Evolutionary conservation across 2,329 filamentous ascomycete species (phyloP).

Genomic region (Beauveria sp.): DNA sequence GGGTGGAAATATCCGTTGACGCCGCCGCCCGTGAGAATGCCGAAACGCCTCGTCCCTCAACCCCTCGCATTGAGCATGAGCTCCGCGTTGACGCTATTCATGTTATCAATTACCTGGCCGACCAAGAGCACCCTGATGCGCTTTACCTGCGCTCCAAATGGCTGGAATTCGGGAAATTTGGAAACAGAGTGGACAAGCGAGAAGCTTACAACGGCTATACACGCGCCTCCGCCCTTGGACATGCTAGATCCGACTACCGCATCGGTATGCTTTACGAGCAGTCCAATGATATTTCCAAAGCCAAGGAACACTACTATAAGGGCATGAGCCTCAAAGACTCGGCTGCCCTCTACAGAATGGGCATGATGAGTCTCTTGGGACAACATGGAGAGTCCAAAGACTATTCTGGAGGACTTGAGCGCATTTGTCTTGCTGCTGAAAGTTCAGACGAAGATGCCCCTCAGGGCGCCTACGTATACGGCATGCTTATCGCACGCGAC

Average conservation of each 20-base stretch:
- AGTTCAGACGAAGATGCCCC: constrained; percentile 93
- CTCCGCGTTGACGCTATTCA: constrained; percentile 82
- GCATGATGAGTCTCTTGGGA: constrained; percentile 95
- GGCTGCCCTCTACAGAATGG: constrained; percentile 76
- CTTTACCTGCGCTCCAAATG: constrained; percentile 94
- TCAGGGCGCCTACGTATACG: constrained; percentile 90
- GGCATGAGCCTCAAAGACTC: constrained; percentile 79
- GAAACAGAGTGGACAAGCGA: constrained; percentile 82
- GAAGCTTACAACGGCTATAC: constrained; percentile 87
- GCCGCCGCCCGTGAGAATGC: constrained; percentile 59
- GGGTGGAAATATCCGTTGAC: constrained; percentile 77
- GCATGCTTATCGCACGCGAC: constrained; percentile 87
- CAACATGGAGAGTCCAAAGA: constrained; percentile 88
- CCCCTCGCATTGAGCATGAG: constrained; percentile 83
- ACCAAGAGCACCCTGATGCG: constrained; percentile 87
- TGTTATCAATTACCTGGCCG: constrained; percentile 81
- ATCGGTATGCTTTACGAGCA: constrained; percentile 98
- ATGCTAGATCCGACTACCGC: constrained; percentile 84
- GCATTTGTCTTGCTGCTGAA: constrained; percentile 77
- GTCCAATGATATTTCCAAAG: constrained; percentile 85
- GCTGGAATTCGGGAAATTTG: constrained; percentile 97
- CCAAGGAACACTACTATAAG: constrained; percentile 80
- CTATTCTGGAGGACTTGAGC: constrained; percentile 65
- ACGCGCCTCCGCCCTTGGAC: constrained; percentile 77
- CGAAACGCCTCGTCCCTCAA: constrained; percentile 55